Base-by-base conservation (phyloP, 2,329 filamentous ascomycete species). In the Bretziella fagacearum region DNA sequence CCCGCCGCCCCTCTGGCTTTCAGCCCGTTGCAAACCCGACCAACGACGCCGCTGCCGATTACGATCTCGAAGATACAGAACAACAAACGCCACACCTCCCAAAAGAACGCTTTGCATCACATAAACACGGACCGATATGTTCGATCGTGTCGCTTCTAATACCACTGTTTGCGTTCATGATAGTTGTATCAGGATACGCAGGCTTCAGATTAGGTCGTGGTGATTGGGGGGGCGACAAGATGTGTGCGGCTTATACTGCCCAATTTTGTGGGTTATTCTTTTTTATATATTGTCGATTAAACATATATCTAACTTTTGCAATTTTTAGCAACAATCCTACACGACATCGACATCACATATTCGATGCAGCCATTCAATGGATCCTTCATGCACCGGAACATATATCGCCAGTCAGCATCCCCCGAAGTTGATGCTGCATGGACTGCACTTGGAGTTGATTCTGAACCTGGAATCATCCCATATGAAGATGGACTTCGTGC, bases 341-440 rank as follows among this genome's bases (percentile, higher is more conserved):
- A 55, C 3, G 56, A 63, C 8, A 56, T 65, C 3, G 37, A 52
- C 11, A 54, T 64, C 32, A 54, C 53, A 11, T 64, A 65, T 46
- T 22, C 48, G 2, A 42, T 49, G 11, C 56, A 64, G 44, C 53
- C 53, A 2, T 79, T 76, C 57, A 74, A 79, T 51, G 74, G 73
- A 0, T 69, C 68, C 0, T 71, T 79, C 17, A 54, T 75, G 47
- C 59, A 71, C 0, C 66, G 74, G 52, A 69, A 68, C 22, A 57
- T 70, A 13, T 79, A 70, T 54, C 67, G 73, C 1, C 61, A 65
- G 49, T 56, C 62, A 10, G 68, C 64, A 1, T 62, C 67, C 0
- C 65, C 69, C 0, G 68, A 72, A 44, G 71, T 75, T 0, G 74
- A 79, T 51, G 64, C 63, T 3, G 74, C 73, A 0, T 79, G 74